phyloP scores from a whole-genome alignment of 805 yeast genomes.

The Debaryomyces prosopidis region DNA sequence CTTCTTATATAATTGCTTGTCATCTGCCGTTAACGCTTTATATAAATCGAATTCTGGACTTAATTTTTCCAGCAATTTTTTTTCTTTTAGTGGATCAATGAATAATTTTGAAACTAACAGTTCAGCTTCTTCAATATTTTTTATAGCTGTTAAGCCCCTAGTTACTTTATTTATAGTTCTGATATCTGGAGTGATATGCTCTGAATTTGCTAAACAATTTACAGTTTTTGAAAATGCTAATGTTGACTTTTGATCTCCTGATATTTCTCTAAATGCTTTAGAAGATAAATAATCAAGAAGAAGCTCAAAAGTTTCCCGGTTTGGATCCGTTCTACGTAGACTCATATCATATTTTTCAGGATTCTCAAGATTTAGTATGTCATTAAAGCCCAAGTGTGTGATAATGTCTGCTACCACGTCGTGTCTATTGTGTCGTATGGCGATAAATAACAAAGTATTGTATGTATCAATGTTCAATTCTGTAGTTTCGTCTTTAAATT shows the following conservation, averaged over 20 bases:
- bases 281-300: conserved; percentile 15
- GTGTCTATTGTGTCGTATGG: conserved; percentile 26
- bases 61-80: neutral
- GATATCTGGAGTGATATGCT: conserved; percentile 13
- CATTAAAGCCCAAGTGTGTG: conserved; percentile 6
- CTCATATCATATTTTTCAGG: too few relatives aligned
- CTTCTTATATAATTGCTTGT: conserved; percentile 15
- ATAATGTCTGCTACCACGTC: conserved; percentile 23
- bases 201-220: conserved; percentile 4
- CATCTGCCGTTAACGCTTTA: conserved; percentile 23
- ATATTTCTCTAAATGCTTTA: neutral
- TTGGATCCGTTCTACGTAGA: too few relatives aligned
- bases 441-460: conserved; percentile 27
- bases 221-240: conserved; percentile 3
- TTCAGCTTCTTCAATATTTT: conserved; percentile 11
- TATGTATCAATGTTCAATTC: conserved; percentile 16
- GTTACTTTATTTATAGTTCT: conserved; percentile 18
- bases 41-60: conserved; percentile 12
- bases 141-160: conserved; percentile 12
- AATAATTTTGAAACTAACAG: conserved; percentile 7
- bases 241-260: neutral
- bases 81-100: neutral
- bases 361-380: neutral
- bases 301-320: conserved; percentile 17
- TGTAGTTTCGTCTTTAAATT: conserved; percentile 5